Evolutionary conservation across 331 rosid species (phyloP).

Genomic region (Malus hybrid): DNA sequence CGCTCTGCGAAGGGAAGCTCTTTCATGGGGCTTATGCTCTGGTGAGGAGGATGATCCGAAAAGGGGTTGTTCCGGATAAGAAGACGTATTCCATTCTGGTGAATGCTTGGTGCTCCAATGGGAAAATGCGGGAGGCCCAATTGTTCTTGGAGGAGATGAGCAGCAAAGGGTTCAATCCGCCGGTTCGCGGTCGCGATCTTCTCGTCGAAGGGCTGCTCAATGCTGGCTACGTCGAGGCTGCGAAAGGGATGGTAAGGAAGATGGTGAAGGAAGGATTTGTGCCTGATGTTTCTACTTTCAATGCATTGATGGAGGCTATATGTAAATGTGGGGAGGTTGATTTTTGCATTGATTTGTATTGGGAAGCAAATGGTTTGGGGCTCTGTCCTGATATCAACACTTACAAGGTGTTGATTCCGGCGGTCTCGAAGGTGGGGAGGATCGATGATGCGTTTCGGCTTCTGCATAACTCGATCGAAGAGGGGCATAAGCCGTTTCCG

Average conservation of each 20-base stretch:
- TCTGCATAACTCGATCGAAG: slow-evolving; percentile 57
- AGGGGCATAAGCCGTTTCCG: slow-evolving; percentile 69
- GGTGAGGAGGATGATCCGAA: slow-evolving; percentile 68
- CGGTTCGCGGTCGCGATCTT: slow-evolving; percentile 83
- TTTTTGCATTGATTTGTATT: slow-evolving; percentile 50
- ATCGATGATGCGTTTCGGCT: slow-evolving; percentile 69
- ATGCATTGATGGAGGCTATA: slow-evolving; percentile 46
- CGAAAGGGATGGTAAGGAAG: slow-evolving; percentile 64
- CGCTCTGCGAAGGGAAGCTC: slow-evolving; percentile 65
- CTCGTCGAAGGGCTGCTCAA: slow-evolving; percentile 71
- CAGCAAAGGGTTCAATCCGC: slow-evolving; percentile 68
- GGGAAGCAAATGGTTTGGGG: slow-evolving; percentile 48
- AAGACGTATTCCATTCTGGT: slow-evolving; percentile 58
- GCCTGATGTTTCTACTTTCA: slow-evolving; percentile 74
- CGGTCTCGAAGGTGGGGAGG: slow-evolving; percentile 45
- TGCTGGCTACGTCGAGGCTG: slow-evolving; percentile 68
- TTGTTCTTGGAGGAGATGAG: slow-evolving; percentile 75
- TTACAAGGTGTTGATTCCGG: slow-evolving; percentile 68
- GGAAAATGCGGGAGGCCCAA: slow-evolving; percentile 76
- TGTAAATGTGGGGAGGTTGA: slow-evolving; percentile 52
- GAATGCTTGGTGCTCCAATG: slow-evolving; percentile 81
- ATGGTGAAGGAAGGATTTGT: slow-evolving; percentile 57
- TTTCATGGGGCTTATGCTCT: slow-evolving; percentile 78
- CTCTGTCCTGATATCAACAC: slow-evolving; percentile 67
- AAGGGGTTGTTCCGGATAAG: slow-evolving; percentile 55